phyloP scores from a whole-genome alignment of 2,329 filamentous ascomycete genomes.

The Alternaria triticina region DNA sequence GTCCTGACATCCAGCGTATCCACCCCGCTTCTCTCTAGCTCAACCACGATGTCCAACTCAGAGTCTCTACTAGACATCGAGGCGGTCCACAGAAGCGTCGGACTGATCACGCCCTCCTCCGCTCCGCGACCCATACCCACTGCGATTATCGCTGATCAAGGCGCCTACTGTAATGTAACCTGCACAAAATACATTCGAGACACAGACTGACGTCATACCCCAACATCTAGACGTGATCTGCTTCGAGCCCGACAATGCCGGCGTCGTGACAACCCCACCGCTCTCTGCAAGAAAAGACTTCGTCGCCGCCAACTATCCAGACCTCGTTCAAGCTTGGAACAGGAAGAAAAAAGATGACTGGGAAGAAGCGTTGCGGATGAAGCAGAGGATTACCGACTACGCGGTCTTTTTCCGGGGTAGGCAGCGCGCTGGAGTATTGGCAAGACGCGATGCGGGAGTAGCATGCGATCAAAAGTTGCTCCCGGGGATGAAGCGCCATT shows the following conservation, averaged over 20 bases:
- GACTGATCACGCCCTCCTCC: not conserved
- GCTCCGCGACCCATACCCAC: not conserved
- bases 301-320: not conserved
- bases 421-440: not conserved
- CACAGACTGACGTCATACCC: not conserved
- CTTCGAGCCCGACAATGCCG: not conserved
- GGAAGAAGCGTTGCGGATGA: not conserved
- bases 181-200: not conserved
- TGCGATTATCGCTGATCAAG: conserved; percentile 1
- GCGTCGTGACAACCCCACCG: not conserved
- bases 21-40: not conserved
- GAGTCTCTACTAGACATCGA: not conserved
- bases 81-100: not conserved
- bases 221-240: not conserved
- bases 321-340: conserved; percentile 1
- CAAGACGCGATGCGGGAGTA: not conserved
- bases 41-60: not conserved
- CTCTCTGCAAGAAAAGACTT: not conserved
- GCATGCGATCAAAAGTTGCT: conserved; percentile 8
- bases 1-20: not conserved
- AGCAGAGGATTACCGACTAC: not conserved
- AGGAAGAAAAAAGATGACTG: not conserved
- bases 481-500: conserved; percentile 8
- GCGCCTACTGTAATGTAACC: not conserved
- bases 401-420: not conserved